Base-by-base conservation (phyloP, 2,329 filamentous ascomycete species). In the Scleromitrula shiraiana region DNA sequence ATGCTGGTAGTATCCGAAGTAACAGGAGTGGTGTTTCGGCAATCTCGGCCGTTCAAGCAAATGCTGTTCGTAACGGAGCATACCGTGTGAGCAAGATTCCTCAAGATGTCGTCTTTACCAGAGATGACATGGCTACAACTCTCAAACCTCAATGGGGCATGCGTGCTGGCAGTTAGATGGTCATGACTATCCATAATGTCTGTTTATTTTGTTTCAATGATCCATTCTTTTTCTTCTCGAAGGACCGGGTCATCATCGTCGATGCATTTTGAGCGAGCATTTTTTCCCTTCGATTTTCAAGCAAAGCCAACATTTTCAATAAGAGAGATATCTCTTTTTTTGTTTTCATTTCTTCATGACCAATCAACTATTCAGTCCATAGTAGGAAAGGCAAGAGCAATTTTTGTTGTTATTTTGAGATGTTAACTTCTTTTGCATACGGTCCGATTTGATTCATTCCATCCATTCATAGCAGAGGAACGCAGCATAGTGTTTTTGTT, bases 71-170 rank as follows among this genome's bases (percentile, higher is more conserved):
- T 53, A 75, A 70, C 41, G 83, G 83, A 54, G 83, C 82, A 38
- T 84, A 86, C 64, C 79, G 83, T 45, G 75, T 87, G 56, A 84
- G 80, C 57, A 74, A 79, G 40, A 72, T 88, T 49, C 82, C 82
- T 2, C 71, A 75, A 54, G 79, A 80, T 41, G 71, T 79, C 48
- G 82, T 85, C 33, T 79, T 78, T 39, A 83, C 80, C 23, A 76
- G 69, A 60, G 76, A 83, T 51, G 79, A 85, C 58, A 67, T 87
- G 59, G 65, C 70, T 44, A 62, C 72, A 51, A 59, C 56, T 23
- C 53, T 68, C 19, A 68, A 67, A 55, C 66, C 66, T 42, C 59
- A 60, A 47, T 68, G 66, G 66, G 64, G 61, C 41, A 63, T 67
- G 61, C 56, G 61, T 49, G 17, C 53, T 37, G 51, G 50, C 29